These are phyloP conservation scores for Heliamphora pulchella DNA, from an alignment of 179 eudicot genomes.

Conservation along the genomic window DNA sequence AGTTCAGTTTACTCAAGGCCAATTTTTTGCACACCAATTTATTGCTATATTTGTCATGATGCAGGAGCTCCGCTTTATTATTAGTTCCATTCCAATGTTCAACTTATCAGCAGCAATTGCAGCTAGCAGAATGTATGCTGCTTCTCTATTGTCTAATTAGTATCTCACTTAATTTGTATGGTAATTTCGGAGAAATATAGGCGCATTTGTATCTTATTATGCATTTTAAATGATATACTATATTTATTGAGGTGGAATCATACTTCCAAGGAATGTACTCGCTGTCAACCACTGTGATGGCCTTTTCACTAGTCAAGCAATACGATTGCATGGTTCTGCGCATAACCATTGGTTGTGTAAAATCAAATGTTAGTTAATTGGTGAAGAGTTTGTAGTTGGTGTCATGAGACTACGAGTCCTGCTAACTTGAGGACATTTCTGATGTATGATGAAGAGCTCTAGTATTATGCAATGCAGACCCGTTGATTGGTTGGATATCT, in stretches of 20 bases:
- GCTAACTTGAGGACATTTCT: not conserved
- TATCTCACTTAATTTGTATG: not conserved
- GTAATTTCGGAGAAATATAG: not conserved
- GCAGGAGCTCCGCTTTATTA: constrained; percentile 92
- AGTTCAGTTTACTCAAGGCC: constrained; percentile 9
- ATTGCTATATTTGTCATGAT: constrained; percentile 15
- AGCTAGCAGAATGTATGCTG: constrained; percentile 83
- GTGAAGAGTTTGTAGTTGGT: not conserved
- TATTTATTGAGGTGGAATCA: not conserved
- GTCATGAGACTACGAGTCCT: not conserved
- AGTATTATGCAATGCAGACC: not conserved
- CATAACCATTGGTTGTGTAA: not conserved
- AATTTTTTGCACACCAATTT: not conserved
- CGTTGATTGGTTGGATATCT: not conserved
- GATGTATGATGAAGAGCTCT: not conserved
- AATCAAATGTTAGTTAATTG: no score
- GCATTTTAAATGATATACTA: not conserved
- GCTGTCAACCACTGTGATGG: not conserved
- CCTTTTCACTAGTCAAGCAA: not conserved
- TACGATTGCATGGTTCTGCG: not conserved
- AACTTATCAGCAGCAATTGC: constrained; percentile 89
- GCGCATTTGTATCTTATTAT: not conserved
- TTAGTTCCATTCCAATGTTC: constrained; percentile 73
- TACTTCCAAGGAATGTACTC: not conserved
- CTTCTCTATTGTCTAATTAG: constrained; percentile 6